phyloP scores from a whole-genome alignment of 202 grass and related monocot genomes.

The Miscanthus sacchariflorus region DNA sequence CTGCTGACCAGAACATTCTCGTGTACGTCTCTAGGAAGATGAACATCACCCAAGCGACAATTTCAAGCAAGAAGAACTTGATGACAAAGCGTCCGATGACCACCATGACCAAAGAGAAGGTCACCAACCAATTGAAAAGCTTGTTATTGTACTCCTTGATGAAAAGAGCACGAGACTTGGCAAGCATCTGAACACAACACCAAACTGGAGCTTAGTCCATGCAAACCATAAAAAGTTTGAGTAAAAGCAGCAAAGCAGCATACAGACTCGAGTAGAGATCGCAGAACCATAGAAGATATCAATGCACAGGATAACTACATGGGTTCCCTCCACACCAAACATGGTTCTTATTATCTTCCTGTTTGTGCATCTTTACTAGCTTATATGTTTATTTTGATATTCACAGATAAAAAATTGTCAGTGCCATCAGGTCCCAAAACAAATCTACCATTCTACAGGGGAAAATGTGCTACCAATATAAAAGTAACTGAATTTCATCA shows the following conservation, averaged over 20 bases:
- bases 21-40: constrained; percentile 98
- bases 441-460: constrained; percentile 23
- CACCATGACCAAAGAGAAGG: constrained; percentile 91
- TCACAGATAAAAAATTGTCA: constrained; percentile 6
- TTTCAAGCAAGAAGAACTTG: constrained; percentile 96
- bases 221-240: not conserved
- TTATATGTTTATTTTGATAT: constrained; percentile 6
- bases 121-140: constrained; percentile 97
- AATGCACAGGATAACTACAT: constrained; percentile 19
- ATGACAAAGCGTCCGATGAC: constrained; percentile 89
- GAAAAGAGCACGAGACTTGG: constrained; percentile 84
- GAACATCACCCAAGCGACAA: constrained; percentile 95
- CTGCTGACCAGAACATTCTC: constrained; percentile 99
- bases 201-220: constrained; percentile 27
- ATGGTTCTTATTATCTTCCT: not conserved
- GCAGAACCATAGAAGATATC: not conserved
- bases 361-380: not conserved
- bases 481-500: not conserved
- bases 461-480: not conserved
- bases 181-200: constrained; percentile 73
- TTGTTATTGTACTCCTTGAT: constrained; percentile 99
- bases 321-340: not conserved
- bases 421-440: not conserved
- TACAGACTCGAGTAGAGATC: not conserved
- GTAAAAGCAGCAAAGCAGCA: not conserved